Evolutionary conservation across 306 rosid species (phyloP), one percentile per base, ranked within the genome.

Genomic region (Cotoneaster glaucophyllus): DNA sequence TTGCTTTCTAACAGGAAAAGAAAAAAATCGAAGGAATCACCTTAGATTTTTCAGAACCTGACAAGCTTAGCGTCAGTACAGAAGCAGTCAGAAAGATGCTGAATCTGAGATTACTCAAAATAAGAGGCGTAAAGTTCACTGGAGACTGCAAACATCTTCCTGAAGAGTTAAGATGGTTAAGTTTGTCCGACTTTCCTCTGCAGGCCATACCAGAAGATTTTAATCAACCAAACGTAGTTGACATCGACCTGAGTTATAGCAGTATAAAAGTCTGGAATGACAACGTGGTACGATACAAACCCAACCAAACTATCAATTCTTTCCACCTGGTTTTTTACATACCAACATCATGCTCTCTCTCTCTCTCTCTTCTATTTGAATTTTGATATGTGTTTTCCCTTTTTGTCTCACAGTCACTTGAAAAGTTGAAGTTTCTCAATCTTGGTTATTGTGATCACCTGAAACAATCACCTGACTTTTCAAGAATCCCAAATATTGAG

Each of bases 401-500:
- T 9, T 9, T 53, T 31, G 4, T 64, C 41, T 18, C 25, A 63
- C 57, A 81, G 86, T 2, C 67, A 22, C n/a, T 83, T 48, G 52
- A 13, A 14, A 45, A 45, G 52, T 13, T 13, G 18, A 45, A 45
- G 18, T 45, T 45, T 45, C 52, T 56, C 1, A 83, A 87, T 77
- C 83, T 87, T 11, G 77, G 81, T 68, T 82, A 83, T 61, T 87
- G 84, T 11, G 52, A 24, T 37, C 0, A 57, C 69, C 43, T 87
- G 28, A 77, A 8, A 14, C 21, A 6, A 32, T 85, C 83, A 0
- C 89, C 91, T 0, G 80, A 85, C 54, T 87, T 85, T 43, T 83
- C 83, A 48, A 43, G 48, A 9, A 11, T 87, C 28, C 91, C 87
- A 0, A 83, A 83, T 68, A 84, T 87, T 31, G 77, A 78, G 78